Conservation (phyloP, 2,329 filamentous ascomycete genomes). For the Ophiocordyceps australis region DNA sequence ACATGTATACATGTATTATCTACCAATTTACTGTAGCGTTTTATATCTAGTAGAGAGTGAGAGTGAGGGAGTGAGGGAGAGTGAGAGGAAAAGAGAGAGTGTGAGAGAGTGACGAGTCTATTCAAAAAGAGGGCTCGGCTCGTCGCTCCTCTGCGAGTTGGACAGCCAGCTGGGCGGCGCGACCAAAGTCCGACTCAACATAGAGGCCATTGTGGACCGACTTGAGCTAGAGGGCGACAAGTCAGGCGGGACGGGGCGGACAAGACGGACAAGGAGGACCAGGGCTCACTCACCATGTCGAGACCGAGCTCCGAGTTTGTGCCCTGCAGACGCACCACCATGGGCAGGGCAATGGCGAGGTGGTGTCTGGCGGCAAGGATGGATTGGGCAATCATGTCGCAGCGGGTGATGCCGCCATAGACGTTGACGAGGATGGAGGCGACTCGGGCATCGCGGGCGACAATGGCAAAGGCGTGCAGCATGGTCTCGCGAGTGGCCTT, state of each 20-base stretch:
- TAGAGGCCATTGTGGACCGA: conserved; percentile 15
- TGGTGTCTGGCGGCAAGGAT: conserved; percentile 22
- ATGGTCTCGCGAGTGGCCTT: conserved; percentile 76
- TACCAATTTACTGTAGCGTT: no score
- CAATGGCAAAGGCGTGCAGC: conserved; percentile 54
- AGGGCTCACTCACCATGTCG: conserved; percentile 14
- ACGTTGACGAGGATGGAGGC: conserved; percentile 46
- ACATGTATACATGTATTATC: no score
- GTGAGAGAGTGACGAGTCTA: no score
- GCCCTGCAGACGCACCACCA: conserved; percentile 27
- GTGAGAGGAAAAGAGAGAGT: no score
- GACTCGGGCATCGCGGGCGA: conserved; percentile 54
- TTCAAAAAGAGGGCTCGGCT: no score
- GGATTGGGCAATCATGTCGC: conserved; percentile 31
- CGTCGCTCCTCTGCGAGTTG: conserved; percentile 9
- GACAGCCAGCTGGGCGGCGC: conserved; percentile 14
- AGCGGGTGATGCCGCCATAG: conserved; percentile 27
- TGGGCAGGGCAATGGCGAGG: conserved; percentile 19
- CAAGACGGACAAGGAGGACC: no score
- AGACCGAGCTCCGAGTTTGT: conserved; percentile 23
- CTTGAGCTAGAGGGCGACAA: conserved; percentile 17
- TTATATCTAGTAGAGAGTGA: no score
- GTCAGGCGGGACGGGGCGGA: not conserved
- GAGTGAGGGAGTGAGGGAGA: no score
- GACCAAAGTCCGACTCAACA: conserved; percentile 20